Evolutionary conservation across 495 filamentous ascomycete genomes (phyloP).

Genomic region (Neurospora sp.): DNA sequence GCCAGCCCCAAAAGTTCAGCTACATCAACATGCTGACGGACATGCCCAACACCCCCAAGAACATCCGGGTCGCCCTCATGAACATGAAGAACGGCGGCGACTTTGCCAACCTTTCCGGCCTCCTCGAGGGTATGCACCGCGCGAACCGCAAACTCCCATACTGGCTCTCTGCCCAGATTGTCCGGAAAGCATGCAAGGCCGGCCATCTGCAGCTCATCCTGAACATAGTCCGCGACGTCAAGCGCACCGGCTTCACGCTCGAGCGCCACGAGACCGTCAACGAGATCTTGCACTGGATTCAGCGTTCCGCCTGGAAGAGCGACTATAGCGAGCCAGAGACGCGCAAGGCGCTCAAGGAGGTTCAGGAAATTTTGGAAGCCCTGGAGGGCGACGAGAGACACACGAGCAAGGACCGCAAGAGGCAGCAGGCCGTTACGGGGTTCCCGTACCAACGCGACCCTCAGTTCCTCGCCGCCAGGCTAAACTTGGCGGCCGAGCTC

Average conservation of each 20-base stretch:
- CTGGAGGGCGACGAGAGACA: constrained; percentile 41
- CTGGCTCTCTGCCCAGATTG: constrained; percentile 26
- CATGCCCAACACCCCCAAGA: constrained; percentile 21
- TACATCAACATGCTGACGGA: constrained; percentile 30
- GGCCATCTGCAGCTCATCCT: constrained; percentile 39
- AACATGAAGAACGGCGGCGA: constrained; percentile 48
- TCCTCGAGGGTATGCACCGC: constrained; percentile 47
- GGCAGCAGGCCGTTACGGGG: not conserved
- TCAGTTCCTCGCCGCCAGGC: constrained; percentile 23
- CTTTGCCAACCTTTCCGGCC: constrained; percentile 47
- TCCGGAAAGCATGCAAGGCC: constrained; percentile 28
- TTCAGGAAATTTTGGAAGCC: constrained; percentile 38
- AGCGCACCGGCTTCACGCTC: constrained; percentile 42
- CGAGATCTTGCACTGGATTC: constrained; percentile 41
- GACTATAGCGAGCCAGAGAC: constrained; percentile 30
- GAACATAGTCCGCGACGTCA: constrained; percentile 38
- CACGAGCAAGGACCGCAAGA: constrained; percentile 4
- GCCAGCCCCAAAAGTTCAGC: constrained; percentile 45
- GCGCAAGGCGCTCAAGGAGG: constrained; percentile 30
- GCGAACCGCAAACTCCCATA: constrained; percentile 26
- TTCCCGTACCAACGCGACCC: constrained; percentile 28
- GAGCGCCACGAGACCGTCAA: constrained; percentile 28
- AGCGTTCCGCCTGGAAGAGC: constrained; percentile 33
- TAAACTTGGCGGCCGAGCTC: constrained; percentile 30
- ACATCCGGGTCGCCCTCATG: constrained; percentile 30